Percentiles rank a stretch among this genome's conserved stretches.
Evolutionary conservation across 176 grass and related monocot genomes (phyloP).

Genomic region (Urochloa ruziziensis): DNA sequence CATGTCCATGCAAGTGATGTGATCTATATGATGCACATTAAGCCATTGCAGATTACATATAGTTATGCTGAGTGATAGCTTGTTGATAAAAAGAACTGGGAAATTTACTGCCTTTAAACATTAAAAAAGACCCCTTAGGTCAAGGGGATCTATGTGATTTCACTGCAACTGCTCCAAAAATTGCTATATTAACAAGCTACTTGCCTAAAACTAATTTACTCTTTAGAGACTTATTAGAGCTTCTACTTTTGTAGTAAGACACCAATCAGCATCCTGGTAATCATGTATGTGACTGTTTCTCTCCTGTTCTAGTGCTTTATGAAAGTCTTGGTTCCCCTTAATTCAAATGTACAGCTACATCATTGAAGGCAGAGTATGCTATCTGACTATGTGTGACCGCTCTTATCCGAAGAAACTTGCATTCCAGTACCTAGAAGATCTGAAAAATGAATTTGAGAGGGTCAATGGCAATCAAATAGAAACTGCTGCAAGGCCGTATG

Average conservation of each 20-base stretch:
- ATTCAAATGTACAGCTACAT: constrained; percentile 78
- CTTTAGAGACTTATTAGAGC: neutral
- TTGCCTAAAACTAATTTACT: neutral
- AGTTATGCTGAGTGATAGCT: neutral
- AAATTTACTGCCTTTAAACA: neutral
- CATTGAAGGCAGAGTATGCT: constrained; percentile 87
- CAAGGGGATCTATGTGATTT: neutral
- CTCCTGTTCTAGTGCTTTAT: neutral
- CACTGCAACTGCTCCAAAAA: neutral
- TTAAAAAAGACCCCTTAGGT: neutral
- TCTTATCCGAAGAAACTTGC: constrained; percentile 98
- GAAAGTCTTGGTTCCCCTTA: constrained; percentile 1
- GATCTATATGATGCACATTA: constrained; percentile 18
- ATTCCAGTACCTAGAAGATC: constrained; percentile 94
- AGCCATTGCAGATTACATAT: neutral
- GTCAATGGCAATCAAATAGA: constrained; percentile 93
- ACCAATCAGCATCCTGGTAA: neutral
- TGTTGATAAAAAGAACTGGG: neutral
- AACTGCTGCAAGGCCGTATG: constrained; percentile 93
- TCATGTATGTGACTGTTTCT: neutral
- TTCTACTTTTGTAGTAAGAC: neutral
- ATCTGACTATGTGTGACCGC: constrained; percentile 95
- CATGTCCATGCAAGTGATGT: neutral
- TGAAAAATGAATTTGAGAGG: constrained; percentile 96
- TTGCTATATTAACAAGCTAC: neutral